Evolutionary conservation across 768 basidiomycete genomes (phyloP).

Genomic region (Agrocybe pediades): DNA sequence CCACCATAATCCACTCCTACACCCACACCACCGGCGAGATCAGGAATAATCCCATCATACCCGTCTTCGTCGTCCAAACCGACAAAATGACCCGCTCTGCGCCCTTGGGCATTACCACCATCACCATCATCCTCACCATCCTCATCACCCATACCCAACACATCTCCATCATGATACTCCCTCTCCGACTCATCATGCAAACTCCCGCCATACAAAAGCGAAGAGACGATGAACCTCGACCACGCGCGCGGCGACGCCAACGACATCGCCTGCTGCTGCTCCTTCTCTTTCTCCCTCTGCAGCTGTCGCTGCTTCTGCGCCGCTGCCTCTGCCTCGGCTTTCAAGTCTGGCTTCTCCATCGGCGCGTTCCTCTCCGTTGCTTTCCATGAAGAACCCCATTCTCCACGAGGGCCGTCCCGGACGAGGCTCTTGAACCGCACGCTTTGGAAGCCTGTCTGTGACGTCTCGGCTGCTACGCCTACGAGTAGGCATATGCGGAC

Average conservation of each 20-base stretch:
- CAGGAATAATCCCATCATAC: constrained; percentile 52
- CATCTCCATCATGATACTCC: constrained; percentile 64
- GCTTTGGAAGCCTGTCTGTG: constrained; percentile 48
- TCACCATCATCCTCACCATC: constrained; percentile 44
- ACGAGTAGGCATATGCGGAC: constrained; percentile 87
- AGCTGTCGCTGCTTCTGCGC: constrained; percentile 14
- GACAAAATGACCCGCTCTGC: constrained; percentile 35
- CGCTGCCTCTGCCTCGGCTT: constrained; percentile 18
- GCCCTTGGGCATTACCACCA: no score
- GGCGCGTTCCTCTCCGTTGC: constrained; percentile 62
- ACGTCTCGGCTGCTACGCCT: constrained; percentile 55
- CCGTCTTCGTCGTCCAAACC: constrained; percentile 33
- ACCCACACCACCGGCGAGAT: constrained; percentile 52
- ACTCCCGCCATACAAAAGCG: constrained; percentile 27
- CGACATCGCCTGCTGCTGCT: constrained; percentile 6
- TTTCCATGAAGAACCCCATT: constrained; percentile 73
- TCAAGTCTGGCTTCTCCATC: constrained; percentile 46
- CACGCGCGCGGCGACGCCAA: constrained; percentile 33
- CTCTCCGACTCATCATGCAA: constrained; percentile 37
- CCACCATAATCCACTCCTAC: constrained; percentile 47
- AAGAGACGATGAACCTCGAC: constrained; percentile 38
- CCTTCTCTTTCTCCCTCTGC: constrained; percentile 10
- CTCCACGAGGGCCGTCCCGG: constrained; percentile 60
- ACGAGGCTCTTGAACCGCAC: constrained; percentile 55
- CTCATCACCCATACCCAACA: constrained; percentile 39